phyloP scores from a whole-genome alignment of 768 basidiomycete species.

The Tylopilus felleus region DNA sequence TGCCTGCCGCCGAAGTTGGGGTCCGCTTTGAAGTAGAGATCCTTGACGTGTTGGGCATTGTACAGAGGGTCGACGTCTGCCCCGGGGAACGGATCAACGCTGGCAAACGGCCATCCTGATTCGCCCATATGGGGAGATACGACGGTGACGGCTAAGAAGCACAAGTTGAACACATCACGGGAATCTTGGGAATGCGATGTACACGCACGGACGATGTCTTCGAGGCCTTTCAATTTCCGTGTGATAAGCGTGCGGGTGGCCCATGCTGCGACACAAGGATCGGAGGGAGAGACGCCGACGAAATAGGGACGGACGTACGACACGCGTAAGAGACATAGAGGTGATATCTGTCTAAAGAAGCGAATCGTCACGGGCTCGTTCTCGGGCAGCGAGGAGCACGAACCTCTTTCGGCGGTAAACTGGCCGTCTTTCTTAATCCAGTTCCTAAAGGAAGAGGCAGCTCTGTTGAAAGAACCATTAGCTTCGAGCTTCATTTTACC shows the following conservation, averaged over 20 bases:
- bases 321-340: conserved; percentile 88
- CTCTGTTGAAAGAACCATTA: conserved; percentile 69
- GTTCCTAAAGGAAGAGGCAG: conserved; percentile 51
- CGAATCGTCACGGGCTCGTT: neutral
- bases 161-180: neutral
- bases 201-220: conserved; percentile 71
- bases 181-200: neutral
- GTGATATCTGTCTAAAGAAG: conserved; percentile 72
- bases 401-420: conserved; percentile 77
- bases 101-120: conserved; percentile 86
- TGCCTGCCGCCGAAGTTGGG: conserved; percentile 70
- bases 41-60: conserved; percentile 67
- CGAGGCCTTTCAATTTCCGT: conserved; percentile 88
- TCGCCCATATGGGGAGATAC: conserved; percentile 86
- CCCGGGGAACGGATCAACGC: conserved; percentile 61
- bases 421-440: conserved; percentile 52
- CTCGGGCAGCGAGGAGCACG: conserved; percentile 11
- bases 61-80: conserved; percentile 76
- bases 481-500: conserved; percentile 47
- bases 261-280: conserved; percentile 60
- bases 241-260: conserved; percentile 88
- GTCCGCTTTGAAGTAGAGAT: conserved; percentile 78
- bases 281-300: too few relatives aligned
- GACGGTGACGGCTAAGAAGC: conserved; percentile 58
- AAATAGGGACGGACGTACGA: conserved; percentile 44